These are phyloP conservation scores for Eremochloa ophiuroides DNA, from an alignment of 176 grass and related monocot genomes.

Conservation along the genomic window DNA sequence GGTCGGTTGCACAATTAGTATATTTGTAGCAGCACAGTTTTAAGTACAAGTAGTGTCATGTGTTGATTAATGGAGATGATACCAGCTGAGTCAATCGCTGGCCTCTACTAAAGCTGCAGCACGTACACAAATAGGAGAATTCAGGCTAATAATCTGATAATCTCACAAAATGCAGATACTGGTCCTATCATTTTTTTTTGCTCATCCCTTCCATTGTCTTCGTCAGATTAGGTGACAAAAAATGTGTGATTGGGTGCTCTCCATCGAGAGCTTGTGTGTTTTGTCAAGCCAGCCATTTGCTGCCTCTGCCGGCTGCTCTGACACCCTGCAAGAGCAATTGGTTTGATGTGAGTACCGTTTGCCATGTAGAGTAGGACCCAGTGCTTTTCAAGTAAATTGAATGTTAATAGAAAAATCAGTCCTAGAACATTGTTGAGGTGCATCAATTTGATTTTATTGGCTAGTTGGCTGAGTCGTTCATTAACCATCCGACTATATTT, in stretches of 20 bases:
- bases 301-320: neutral
- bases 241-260: neutral
- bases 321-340: no score
- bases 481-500: neutral
- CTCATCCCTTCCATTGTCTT: neutral
- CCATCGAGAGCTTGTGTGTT: neutral
- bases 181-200: neutral
- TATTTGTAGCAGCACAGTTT: no score
- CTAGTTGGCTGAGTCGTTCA: neutral
- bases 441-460: neutral
- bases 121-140: neutral
- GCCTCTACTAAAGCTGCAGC: no score
- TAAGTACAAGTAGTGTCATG: no score
- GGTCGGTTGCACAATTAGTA: no score
- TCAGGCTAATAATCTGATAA: neutral
- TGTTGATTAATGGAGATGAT: no score
- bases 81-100: no score
- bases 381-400: neutral
- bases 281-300: neutral
- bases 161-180: neutral
- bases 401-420: neutral
- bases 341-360: neutral
- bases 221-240: neutral
- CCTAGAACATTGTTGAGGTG: neutral
- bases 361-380: neutral